Percentiles rank a stretch among this genome's conserved stretches.
phyloP scores from a whole-genome alignment of 495 filamentous ascomycete genomes.

The Penicillium salamii region DNA sequence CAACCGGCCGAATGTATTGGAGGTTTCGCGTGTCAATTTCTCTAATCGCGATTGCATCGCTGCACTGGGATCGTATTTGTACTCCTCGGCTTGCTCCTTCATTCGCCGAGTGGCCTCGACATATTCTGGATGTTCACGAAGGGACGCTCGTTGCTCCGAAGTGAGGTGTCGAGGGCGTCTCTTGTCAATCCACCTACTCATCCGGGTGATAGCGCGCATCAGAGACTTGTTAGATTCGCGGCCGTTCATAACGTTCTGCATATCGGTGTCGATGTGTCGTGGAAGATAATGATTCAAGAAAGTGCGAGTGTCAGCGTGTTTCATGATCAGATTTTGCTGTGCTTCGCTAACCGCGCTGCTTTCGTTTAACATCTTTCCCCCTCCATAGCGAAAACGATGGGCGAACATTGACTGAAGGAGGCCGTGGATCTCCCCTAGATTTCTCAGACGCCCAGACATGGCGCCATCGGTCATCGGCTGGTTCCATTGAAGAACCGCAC shows the following conservation, averaged over 20 bases:
- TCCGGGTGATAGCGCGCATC: conserved; percentile 31
- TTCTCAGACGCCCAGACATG: neutral
- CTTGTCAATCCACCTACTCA: conserved; percentile 35
- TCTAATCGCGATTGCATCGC: conserved; percentile 5
- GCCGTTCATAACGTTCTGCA: conserved; percentile 28
- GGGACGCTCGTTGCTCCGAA: conserved; percentile 20
- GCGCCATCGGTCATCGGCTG: neutral
- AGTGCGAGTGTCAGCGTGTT: conserved; percentile 26
- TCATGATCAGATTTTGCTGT: conserved; percentile 39
- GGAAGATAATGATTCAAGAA: conserved; percentile 39
- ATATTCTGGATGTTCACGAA: conserved; percentile 22
- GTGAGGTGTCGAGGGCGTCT: conserved; percentile 30
- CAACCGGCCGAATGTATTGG: conserved; percentile 17
- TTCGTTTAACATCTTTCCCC: neutral
- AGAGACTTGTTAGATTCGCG: conserved; percentile 24
- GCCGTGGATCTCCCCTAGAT: neutral
- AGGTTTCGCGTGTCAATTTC: conserved; percentile 11
- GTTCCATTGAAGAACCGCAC: neutral
- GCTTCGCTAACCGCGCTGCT: neutral
- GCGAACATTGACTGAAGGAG: neutral
- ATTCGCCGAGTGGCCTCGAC: conserved; percentile 1
- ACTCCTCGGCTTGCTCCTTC: conserved; percentile 6
- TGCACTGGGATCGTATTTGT: conserved; percentile 5
- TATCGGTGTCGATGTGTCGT: conserved; percentile 30
- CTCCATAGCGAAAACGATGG: neutral